These are phyloP conservation scores for Coemansia sp. DNA, from an alignment of 192 early-diverging fungal species.

Conservation along the genomic window DNA sequence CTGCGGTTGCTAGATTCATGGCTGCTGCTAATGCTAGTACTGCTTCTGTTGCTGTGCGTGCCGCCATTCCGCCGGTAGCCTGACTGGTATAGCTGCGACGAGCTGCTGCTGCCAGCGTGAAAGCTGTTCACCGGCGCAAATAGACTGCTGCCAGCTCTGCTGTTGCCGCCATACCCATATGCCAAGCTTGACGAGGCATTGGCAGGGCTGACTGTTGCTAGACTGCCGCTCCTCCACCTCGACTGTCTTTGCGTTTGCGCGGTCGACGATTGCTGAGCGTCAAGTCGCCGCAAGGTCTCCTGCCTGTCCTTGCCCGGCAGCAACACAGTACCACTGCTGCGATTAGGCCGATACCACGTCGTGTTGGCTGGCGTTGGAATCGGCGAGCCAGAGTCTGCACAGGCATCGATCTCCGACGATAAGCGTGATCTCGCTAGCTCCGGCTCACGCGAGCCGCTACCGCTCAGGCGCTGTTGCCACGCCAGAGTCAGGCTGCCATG, in stretches of 20 bases:
- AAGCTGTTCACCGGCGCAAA: conserved; percentile 40
- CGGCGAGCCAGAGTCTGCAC: conserved; percentile 11
- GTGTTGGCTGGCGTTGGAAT: conserved; percentile 22
- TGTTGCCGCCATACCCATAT: background rate
- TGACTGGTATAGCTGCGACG: conserved; percentile 2
- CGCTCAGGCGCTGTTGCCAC: conserved; percentile 26
- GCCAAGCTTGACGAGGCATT: background rate
- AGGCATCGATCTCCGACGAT: conserved; percentile 13
- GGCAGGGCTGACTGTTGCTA: background rate
- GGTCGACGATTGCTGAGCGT: background rate
- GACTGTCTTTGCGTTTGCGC: background rate
- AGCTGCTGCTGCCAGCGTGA: conserved; percentile 6
- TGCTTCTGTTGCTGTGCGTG: background rate
- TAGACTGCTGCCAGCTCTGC: conserved; percentile 4
- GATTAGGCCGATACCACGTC: conserved; percentile 2
- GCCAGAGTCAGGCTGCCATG: conserved; percentile 50
- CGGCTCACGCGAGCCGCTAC: conserved; percentile 7
- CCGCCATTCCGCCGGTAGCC: background rate
- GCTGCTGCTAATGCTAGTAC: conserved; percentile 14
- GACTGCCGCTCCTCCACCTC: conserved; percentile 24
- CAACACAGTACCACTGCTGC: background rate
- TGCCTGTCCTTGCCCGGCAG: background rate
- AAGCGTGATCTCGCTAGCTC: conserved; percentile 11
- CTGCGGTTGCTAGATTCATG: background rate
- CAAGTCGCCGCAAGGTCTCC: background rate